A percentile compares a stretch with the other conserved stretches of the same genome.
Evolutionary conservation across 139 green algal genomes (phyloP).

Genomic region (Tetraselmis chui): DNA sequence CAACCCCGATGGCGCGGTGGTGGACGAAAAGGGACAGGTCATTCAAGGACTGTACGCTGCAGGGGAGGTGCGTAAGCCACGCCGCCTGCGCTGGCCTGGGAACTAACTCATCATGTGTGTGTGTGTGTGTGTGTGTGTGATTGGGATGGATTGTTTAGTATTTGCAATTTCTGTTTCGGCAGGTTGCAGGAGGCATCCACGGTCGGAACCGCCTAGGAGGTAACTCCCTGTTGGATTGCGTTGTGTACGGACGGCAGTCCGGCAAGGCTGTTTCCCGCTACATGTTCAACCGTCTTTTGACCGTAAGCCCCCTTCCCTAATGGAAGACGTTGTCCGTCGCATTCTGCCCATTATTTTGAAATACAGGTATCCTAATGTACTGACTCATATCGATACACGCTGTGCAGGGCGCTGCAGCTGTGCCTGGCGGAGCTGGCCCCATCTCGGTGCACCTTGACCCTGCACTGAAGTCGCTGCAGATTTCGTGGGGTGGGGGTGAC

Average conservation of each 20-base stretch:
- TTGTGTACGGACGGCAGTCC: constrained; percentile 61
- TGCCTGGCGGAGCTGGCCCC: neutral
- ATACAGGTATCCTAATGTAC: too few species aligned
- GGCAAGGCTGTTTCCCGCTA: constrained; percentile 28
- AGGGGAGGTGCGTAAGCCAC: constrained; percentile 71
- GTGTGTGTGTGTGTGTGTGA: too few species aligned
- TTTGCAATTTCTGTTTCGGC: too few species aligned
- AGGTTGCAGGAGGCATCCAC: constrained; percentile 47
- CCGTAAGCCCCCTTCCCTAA: neutral
- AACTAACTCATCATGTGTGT: too few species aligned
- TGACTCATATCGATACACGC: too few species aligned
- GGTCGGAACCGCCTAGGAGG: constrained; percentile 68
- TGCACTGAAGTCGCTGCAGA: constrained; percentile 8
- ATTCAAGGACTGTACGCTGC: constrained; percentile 63
- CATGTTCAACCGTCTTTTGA: constrained; percentile 4
- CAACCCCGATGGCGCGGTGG: constrained; percentile 26
- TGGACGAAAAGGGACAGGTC: constrained; percentile 7
- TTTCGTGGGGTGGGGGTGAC: neutral
- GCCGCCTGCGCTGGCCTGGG: too few species aligned
- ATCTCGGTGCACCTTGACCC: constrained; percentile 13
- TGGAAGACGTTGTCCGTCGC: too few species aligned
- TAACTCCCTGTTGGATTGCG: constrained; percentile 72
- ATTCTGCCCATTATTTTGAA: too few species aligned
- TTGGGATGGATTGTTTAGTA: too few species aligned
- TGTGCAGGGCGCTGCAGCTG: neutral